phyloP scores from a whole-genome alignment of 2,329 filamentous ascomycete species.

The Falciphora oryzae region DNA sequence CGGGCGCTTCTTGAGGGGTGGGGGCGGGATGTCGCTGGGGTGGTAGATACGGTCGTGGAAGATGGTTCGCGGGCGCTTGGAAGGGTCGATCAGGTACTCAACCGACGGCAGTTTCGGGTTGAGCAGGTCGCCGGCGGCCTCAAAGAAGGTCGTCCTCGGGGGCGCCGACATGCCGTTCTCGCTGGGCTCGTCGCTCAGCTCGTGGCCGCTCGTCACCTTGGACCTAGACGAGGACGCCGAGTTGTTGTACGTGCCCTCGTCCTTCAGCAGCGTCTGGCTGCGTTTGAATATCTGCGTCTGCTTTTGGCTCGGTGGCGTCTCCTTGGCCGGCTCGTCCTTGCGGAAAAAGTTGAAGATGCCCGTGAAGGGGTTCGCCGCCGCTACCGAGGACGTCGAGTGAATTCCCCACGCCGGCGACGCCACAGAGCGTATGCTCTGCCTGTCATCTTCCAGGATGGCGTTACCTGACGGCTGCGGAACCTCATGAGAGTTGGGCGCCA shows the following conservation, averaged over 20 bases:
- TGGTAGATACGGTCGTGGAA: slow-evolving; percentile 97
- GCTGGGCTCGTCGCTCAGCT: slow-evolving; percentile 25
- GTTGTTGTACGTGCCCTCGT: slow-evolving; percentile 27
- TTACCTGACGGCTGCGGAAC: slow-evolving; percentile 67
- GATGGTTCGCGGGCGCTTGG: slow-evolving; percentile 77
- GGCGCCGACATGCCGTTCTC: slow-evolving; percentile 57
- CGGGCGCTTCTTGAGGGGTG: slow-evolving; percentile 56
- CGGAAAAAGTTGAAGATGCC: slow-evolving; percentile 72
- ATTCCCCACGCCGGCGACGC: slow-evolving; percentile 15
- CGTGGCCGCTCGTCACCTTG: slow-evolving; percentile 44
- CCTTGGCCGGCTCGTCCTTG: slow-evolving; percentile 44
- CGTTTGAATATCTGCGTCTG: slow-evolving; percentile 67
- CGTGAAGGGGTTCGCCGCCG: slow-evolving; percentile 47
- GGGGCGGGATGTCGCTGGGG: slow-evolving; percentile 83
- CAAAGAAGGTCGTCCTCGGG: slow-evolving; percentile 87
- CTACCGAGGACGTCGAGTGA: slow-evolving; percentile 20
- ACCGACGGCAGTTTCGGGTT: slow-evolving; percentile 80
- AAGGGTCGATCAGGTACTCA: slow-evolving; percentile 79
- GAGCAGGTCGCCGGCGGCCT: slow-evolving; percentile 87
- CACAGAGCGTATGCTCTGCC: slow-evolving; percentile 46
- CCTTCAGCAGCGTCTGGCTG: slow-evolving; percentile 64
- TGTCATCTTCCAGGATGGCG: slow-evolving; percentile 63
- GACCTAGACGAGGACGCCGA: slow-evolving; percentile 30
- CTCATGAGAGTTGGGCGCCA: slow-evolving; percentile 27
- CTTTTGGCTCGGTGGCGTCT: slow-evolving; percentile 45